Percentiles rank a stretch among this genome's conserved stretches.
phyloP scores from a whole-genome alignment of 208 protist species.

The Giardia duodenalis region DNA sequence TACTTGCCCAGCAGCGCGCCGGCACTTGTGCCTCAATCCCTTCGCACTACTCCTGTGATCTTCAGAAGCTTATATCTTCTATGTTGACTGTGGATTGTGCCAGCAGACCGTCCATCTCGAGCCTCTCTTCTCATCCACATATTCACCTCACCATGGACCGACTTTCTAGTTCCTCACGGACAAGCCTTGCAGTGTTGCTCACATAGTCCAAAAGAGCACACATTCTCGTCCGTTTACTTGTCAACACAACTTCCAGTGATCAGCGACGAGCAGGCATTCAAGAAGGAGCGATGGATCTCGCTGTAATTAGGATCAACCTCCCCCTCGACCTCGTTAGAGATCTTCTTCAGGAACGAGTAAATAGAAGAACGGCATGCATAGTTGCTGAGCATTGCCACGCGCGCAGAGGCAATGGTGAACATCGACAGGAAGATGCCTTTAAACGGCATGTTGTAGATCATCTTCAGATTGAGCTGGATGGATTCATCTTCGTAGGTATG shows the following conservation, averaged over 20 bases:
- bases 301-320: too few species aligned
- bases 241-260: too few species aligned
- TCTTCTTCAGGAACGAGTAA: not conserved
- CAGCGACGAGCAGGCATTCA: too few species aligned
- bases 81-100: too few species aligned
- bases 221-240: too few species aligned
- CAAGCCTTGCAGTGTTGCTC: too few species aligned
- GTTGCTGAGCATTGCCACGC: not conserved
- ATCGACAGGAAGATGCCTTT: not conserved
- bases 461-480: not conserved
- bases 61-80: not conserved
- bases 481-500: not conserved
- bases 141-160: too few species aligned
- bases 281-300: too few species aligned
- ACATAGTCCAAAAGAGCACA: too few species aligned
- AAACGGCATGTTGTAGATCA: not conserved
- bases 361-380: not conserved
- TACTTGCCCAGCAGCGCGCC: not conserved
- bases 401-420: not conserved
- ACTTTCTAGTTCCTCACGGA: too few species aligned
- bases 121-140: too few species aligned
- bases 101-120: too few species aligned
- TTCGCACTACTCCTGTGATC: not conserved
- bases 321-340: not conserved
- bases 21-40: not conserved